Percentiles rank a stretch among this genome's conserved stretches.
Evolutionary conservation across 768 basidiomycete species (phyloP).

Genomic region (Psilocybe cyanescens): DNA sequence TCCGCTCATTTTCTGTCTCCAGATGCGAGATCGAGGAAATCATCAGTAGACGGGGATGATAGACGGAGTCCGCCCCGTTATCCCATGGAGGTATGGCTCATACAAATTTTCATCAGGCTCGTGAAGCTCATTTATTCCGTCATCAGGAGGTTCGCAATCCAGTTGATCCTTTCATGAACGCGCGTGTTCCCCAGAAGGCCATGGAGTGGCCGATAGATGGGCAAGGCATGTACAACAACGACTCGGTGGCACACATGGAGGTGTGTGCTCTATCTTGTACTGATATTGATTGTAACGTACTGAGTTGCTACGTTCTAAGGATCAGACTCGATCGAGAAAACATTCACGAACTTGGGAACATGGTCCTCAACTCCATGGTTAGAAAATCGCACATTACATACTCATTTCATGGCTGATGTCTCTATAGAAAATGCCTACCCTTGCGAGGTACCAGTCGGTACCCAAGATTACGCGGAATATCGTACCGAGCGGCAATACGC

Average conservation of each 20-base stretch:
- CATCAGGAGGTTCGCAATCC: slow-evolving; percentile 41
- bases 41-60: slow-evolving; percentile 54
- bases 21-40: slow-evolving; percentile 54
- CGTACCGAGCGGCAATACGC: slow-evolving; percentile 28
- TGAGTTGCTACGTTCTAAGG: slow-evolving; percentile 29
- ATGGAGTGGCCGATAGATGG: slow-evolving; percentile 54
- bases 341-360: slow-evolving; percentile 70
- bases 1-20: slow-evolving; percentile 18
- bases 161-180: slow-evolving; percentile 43
- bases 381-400: not conserved
- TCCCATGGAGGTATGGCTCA: slow-evolving; percentile 41
- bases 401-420: slow-evolving; percentile 1
- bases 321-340: slow-evolving; percentile 52
- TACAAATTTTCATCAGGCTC: not conserved
- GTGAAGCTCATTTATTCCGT: not conserved
- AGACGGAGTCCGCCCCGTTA: slow-evolving; percentile 48
- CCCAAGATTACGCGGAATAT: slow-evolving; percentile 30
- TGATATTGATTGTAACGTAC: not conserved
- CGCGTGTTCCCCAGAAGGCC: slow-evolving; percentile 43
- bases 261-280: slow-evolving; percentile 28
- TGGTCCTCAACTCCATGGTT: slow-evolving; percentile 47
- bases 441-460: slow-evolving; percentile 46
- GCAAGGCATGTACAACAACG: slow-evolving; percentile 46
- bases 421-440: slow-evolving; percentile 43
- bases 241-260: slow-evolving; percentile 47